Conservation (phyloP, 495 filamentous ascomycete species). For the Astrocystis sublimbata region DNA sequence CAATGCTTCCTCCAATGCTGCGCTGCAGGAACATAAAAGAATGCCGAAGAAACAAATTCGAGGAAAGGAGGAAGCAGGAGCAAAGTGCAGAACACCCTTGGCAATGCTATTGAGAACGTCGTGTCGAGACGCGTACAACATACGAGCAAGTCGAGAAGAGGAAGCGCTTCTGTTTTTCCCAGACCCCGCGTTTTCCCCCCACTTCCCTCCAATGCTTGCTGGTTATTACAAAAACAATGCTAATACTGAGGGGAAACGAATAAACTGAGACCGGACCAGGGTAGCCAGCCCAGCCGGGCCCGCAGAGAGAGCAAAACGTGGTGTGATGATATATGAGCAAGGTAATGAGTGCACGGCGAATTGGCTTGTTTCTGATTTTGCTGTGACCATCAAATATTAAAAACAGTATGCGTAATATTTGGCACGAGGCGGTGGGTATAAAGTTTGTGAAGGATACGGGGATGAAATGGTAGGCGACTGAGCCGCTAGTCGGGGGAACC, state of each 20-base stretch:
- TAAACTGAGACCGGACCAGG: background rate
- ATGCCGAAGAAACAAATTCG: background rate
- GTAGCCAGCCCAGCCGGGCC: background rate
- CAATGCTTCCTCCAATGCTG: background rate
- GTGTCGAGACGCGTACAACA: background rate
- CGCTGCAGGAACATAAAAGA: background rate
- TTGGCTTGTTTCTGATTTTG: background rate
- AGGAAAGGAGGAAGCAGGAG: background rate
- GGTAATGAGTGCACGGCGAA: no score
- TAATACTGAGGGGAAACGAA: background rate
- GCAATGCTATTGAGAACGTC: constrained; percentile 12
- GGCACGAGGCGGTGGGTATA: background rate
- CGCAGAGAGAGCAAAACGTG: background rate
- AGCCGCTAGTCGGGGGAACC: background rate
- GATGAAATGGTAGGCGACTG: background rate
- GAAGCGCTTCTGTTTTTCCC: background rate
- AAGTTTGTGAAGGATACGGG: background rate
- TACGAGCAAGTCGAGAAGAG: background rate
- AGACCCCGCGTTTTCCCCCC: background rate
- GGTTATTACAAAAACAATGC: no score
- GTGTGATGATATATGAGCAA: no score
- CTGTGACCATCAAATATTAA: background rate
- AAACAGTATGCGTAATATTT: constrained; percentile 2
- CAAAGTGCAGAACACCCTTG: background rate
- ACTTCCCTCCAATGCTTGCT: background rate